phyloP scores from a whole-genome alignment of 169 alveolate species.

The Plasmodium billcollinsi region DNA sequence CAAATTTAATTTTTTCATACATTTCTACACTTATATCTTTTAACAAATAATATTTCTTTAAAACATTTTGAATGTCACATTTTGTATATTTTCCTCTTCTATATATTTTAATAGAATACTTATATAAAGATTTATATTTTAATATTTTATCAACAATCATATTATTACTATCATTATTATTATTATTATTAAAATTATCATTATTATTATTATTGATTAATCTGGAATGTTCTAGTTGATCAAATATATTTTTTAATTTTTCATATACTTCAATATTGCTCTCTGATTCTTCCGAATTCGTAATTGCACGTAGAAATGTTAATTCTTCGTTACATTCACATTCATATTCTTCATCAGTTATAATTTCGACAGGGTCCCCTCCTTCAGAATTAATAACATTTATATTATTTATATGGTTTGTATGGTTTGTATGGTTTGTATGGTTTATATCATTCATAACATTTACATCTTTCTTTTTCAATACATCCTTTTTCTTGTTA shows the following conservation, averaged over 20 bases:
- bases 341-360: constrained; percentile 31
- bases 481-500: neutral
- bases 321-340: constrained; percentile 40
- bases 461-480: neutral
- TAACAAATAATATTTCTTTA: constrained; percentile 77
- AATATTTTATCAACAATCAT: constrained; percentile 8
- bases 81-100: constrained; percentile 71
- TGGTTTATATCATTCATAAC: neutral
- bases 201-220: no score
- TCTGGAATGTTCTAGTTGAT: neutral
- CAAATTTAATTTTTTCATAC: constrained; percentile 55
- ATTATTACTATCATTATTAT: neutral
- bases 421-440: neutral
- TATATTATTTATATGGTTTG: neutral
- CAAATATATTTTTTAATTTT: constrained; percentile 22
- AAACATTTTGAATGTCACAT: constrained; percentile 80
- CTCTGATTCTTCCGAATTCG: constrained; percentile 39
- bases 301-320: constrained; percentile 36
- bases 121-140: constrained; percentile 47
- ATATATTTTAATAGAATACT: constrained; percentile 35
- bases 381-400: neutral
- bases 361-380: neutral
- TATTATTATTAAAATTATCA: neutral
- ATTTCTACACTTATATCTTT: constrained; percentile 79
- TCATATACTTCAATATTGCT: constrained; percentile 35